Base-by-base conservation (phyloP, 2,329 filamentous ascomycete species). In the Colletotrichum ledebouriae region DNA sequence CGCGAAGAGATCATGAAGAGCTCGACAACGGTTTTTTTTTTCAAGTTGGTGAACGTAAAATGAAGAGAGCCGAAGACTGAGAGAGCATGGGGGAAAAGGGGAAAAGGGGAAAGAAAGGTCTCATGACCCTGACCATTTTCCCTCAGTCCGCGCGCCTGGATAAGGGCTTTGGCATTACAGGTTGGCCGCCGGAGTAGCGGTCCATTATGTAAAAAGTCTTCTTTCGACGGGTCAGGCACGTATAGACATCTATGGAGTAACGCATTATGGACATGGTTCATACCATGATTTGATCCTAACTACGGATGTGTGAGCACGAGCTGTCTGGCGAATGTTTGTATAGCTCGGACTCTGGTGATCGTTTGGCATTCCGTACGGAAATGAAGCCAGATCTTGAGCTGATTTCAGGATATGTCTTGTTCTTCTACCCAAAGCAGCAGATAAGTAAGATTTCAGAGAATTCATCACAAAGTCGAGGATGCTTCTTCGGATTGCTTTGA, bases 191-290 rank as follows among this genome's bases (percentile, higher is more conserved):
- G 55, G 53, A 55, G 29, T 25, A 65, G 66, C 50, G 66, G 63
- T 29, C 44, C 63, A 68, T 67, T 41, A 67, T 69, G 67, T 68
- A 69, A 69, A 69, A 69, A 66, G 66, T 69, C 66, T 67, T 63
- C 59, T 52, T 67, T 67, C 66, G 50, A 53, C 53, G 63, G 57
- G 52, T 11, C 47, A 63, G 63, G 58, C 63, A 61, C 57, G 63
- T 53, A 68, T 69, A 67, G 67, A 69, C 62, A 61, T 66, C 66
- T 67, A 63, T 68, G 57, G 67, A 68, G 58, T 69, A 67, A 69
- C 63, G 67, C 67, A 69, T 69, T 68, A 69, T 56, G 67, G 67
- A 67, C 67, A 59, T 55, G 57, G 63, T 58, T 69, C 49, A 39
- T 53, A 34, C 55, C 61, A 13, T 37, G 29, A 12, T 29, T 25